Evolutionary conservation across 352 stramenopile species (phyloP).

Genomic region (Phytophthora tubulina): DNA sequence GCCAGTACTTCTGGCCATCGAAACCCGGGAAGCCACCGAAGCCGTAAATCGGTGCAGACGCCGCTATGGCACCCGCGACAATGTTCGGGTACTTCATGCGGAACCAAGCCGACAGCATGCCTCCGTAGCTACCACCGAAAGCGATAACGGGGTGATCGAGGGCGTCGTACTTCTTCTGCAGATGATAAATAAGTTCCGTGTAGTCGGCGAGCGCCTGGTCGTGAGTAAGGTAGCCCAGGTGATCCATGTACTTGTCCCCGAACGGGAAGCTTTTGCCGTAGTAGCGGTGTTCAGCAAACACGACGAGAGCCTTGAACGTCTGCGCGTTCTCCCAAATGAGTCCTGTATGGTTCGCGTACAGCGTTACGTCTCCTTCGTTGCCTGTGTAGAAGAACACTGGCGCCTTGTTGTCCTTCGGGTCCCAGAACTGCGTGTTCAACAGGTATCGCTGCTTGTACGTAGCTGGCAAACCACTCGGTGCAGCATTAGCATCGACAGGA

Average conservation of each 20-base stretch:
- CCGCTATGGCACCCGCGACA: slow-evolving; percentile 93
- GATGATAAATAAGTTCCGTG: slow-evolving; percentile 85
- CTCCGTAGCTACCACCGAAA: slow-evolving; percentile 96
- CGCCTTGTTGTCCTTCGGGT: slow-evolving; percentile 65
- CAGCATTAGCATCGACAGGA: slow-evolving; percentile 1
- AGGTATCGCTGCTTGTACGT: slow-evolving; percentile 92
- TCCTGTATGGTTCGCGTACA: slow-evolving; percentile 95
- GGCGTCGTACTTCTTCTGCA: slow-evolving; percentile 83
- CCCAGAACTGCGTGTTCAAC: slow-evolving; percentile 89
- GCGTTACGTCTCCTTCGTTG: slow-evolving; percentile 95
- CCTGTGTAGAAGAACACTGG: slow-evolving; percentile 95
- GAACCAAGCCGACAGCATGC: slow-evolving; percentile 96
- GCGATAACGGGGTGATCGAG: slow-evolving; percentile 90
- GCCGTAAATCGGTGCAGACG: slow-evolving; percentile 93
- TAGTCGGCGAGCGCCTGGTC: slow-evolving; percentile 96
- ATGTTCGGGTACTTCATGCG: slow-evolving; percentile 96
- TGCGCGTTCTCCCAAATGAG: slow-evolving; percentile 95
- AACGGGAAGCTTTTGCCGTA: slow-evolving; percentile 93
- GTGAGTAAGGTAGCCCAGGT: slow-evolving; percentile 88
- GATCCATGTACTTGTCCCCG: slow-evolving; percentile 66
- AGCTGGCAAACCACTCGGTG: slow-evolving; percentile 40
- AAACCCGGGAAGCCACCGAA: slow-evolving; percentile 80
- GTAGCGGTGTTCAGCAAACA: slow-evolving; percentile 97
- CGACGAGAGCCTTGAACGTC: slow-evolving; percentile 89
- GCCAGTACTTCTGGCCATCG: slow-evolving; percentile 83